phyloP scores from a whole-genome alignment of 148 eudicot species.

The Amaranthus palmeri region DNA sequence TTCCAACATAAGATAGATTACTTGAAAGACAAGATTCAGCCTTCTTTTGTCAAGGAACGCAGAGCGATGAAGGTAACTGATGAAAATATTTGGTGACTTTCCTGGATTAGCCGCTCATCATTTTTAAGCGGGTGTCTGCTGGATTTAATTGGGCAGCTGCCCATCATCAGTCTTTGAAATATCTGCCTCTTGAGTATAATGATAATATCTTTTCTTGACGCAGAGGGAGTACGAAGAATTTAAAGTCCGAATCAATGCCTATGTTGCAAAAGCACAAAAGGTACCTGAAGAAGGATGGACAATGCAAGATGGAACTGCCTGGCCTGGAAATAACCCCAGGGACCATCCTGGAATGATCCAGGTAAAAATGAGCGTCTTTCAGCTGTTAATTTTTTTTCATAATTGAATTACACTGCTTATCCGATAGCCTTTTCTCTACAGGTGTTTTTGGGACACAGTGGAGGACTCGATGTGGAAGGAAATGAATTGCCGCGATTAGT shows the following conservation, averaged over 20 bases:
- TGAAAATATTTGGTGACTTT: neutral
- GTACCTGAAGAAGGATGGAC: slow-evolving; percentile 99
- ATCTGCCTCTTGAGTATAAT: neutral
- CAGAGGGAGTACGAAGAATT: slow-evolving; percentile 99
- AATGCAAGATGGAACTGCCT: slow-evolving; percentile 90
- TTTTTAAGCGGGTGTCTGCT: neutral
- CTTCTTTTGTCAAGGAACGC: slow-evolving; percentile 97
- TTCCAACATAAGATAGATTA: slow-evolving; percentile 91
- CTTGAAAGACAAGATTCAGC: slow-evolving; percentile 87
- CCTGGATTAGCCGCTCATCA: neutral
- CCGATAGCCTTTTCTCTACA: slow-evolving; percentile 24
- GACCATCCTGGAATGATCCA: slow-evolving; percentile 99
- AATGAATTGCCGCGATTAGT: slow-evolving; percentile 91
- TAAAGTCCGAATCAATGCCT: slow-evolving; percentile 87
- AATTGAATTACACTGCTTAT: neutral
- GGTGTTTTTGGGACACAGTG: slow-evolving; percentile 97
- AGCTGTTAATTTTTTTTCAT: neutral
- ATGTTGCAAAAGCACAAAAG: slow-evolving; percentile 94
- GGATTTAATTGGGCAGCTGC: neutral
- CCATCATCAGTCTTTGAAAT: neutral
- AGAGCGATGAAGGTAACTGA: slow-evolving; percentile 86
- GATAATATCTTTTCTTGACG: slow-evolving; percentile 5
- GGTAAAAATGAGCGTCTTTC: slow-evolving; percentile 30
- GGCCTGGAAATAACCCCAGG: slow-evolving; percentile 98
- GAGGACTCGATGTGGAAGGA: slow-evolving; percentile 95